Base-by-base conservation (phyloP, 1,284 basidiomycete species). In the Xerocomus nothofagi region DNA sequence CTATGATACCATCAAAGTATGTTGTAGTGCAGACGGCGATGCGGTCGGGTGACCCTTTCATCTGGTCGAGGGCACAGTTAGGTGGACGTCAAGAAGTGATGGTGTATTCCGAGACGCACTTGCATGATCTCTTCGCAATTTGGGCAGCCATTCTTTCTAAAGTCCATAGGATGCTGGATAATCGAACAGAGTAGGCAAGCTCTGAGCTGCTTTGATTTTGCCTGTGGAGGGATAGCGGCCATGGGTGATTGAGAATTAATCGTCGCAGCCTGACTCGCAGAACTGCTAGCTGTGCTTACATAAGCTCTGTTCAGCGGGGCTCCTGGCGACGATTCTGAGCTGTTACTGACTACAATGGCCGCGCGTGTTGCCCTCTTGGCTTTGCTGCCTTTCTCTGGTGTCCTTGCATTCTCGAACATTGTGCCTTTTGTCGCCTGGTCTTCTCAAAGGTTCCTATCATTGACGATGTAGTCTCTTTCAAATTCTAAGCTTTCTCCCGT, bases 41-140 rank as follows among this genome's bases (percentile, higher is more conserved):
- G 30, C 91, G 81, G 57, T 98, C 95, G 14, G 82, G 77, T 53
- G 84, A 88, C 21, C 87, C 86, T 71, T 92, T 92, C 86, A 98
- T 90, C 93, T 98, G 61, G 44, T 39, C 49, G 17, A 49, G 38
- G 32, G 12, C 26, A 24, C 18, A 4, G 12, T 38, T 9, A 33
- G 34, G 5, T n/a, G 29, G 36, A 27, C 26, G 20, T 18, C 26
- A 32, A 32, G 10, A 15, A 23, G 4, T 12, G n/a, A n/a, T n/a
- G n/a, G n/a, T n/a, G 36, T 17, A 18, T 14, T 7, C 43, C 26
- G 29, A 32, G 3, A 53, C 73, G 44, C 40, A 94, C 96, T 75
- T 95, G 88, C 68, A 98, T 82, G 58, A 96, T 79, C 61, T 96
- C 91, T 62, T 99, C 96, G 70, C 96, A 99, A 67, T 99, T 99